Percentiles rank a stretch among this genome's conserved stretches.
phyloP scores from a whole-genome alignment of 768 basidiomycete species.

The Russula sp. region DNA sequence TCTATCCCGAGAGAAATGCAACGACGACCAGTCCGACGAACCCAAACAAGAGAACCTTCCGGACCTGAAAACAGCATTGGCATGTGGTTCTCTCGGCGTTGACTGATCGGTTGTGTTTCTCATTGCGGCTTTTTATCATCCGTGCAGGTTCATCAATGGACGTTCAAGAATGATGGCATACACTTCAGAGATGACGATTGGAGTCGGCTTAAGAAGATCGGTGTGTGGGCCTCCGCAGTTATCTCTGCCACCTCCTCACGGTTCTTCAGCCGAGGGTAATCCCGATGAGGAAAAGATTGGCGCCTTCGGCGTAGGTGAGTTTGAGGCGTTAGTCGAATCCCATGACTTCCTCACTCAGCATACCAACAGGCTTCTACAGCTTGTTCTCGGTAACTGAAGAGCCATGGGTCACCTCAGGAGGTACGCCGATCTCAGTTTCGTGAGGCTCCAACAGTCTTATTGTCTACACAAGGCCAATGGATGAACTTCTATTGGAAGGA shows the following conservation, averaged over 20 bases:
- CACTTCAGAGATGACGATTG: conserved; percentile 83
- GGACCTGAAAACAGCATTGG: conserved; percentile 58
- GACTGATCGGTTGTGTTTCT: not conserved
- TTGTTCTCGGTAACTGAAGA: conserved; percentile 80
- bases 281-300: conserved; percentile 94
- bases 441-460: conserved; percentile 21
- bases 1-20: conserved; percentile 32
- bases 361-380: conserved; percentile 59
- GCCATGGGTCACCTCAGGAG: conserved; percentile 77
- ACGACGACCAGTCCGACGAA: not conserved
- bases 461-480: conserved; percentile 58
- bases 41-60: conserved; percentile 36
- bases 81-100: conserved; percentile 29
- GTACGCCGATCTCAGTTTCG: conserved; percentile 36
- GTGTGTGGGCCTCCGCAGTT: conserved; percentile 30
- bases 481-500: conserved; percentile 98
- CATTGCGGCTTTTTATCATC: not conserved
- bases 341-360: not conserved
- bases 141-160: conserved; percentile 68
- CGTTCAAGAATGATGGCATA: conserved; percentile 84
- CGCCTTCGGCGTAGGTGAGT: conserved; percentile 80
- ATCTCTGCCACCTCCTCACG: not conserved
- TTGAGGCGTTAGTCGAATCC: not conserved
- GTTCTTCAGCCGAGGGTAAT: conserved; percentile 72
- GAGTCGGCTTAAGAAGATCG: conserved; percentile 85